Evolutionary conservation across 139 green algal genomes (phyloP).

Genomic region (Picochlorum costavermella): DNA sequence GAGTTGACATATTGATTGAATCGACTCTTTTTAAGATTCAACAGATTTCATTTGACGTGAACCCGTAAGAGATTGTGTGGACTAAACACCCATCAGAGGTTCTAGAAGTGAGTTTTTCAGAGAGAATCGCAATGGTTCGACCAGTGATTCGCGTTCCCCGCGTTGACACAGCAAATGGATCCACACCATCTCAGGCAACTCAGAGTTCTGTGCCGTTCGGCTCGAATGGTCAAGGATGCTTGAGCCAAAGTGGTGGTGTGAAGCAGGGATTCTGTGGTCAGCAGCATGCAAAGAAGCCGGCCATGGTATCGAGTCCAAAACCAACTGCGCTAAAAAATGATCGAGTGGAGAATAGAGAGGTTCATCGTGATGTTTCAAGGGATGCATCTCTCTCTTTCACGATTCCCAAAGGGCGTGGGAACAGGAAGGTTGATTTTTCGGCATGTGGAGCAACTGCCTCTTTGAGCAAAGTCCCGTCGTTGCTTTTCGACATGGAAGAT

Average conservation of each 20-base stretch:
- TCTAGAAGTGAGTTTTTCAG: too few species aligned
- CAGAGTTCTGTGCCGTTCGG: neutral
- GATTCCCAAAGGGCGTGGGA: neutral
- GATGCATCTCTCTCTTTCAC: neutral
- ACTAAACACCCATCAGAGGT: too few species aligned
- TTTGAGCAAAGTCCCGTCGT: slow-evolving; percentile 39
- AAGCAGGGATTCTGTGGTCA: too few species aligned
- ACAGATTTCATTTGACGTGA: too few species aligned
- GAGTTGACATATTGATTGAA: too few species aligned
- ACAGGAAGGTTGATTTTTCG: neutral
- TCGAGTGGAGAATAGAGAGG: too few species aligned
- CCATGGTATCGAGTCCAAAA: too few species aligned
- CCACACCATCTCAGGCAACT: neutral
- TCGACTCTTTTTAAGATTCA: too few species aligned
- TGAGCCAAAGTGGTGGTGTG: too few species aligned
- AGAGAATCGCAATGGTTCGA: neutral
- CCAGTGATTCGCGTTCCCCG: neutral
- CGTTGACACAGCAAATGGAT: neutral
- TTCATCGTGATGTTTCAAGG: neutral
- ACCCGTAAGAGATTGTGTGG: too few species aligned
- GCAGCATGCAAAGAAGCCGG: too few species aligned
- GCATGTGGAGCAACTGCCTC: neutral
- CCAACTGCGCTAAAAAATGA: too few species aligned
- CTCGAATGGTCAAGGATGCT: neutral
- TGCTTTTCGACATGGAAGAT: slow-evolving; percentile 48